Evolutionary conservation across 306 rosid species (phyloP), one percentile per base, ranked within the genome.

Genomic region (Ziziphus jujuba): DNA sequence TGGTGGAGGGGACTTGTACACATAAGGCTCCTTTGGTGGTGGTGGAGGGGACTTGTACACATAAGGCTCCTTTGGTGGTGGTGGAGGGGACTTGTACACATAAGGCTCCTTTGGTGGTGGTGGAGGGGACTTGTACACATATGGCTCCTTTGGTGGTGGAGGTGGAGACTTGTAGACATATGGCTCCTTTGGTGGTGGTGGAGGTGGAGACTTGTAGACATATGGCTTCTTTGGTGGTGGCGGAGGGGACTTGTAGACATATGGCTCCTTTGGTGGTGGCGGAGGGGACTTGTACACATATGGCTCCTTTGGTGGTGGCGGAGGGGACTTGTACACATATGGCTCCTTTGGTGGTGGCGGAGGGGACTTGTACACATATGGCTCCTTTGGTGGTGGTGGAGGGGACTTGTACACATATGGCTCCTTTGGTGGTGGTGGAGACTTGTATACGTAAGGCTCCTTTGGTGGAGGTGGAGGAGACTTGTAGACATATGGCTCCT

Each of bases 391-490:
- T 1, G 55, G 22, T 0, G 82, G 85, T 0, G 79, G n/a, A 0
- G 81, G 80, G 0, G 85, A 57, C 1, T 74, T 61, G 25, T 77
- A 60, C 12, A 60, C 62, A 5, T 73, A 74, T 0, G 79, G 74
- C 33, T 28, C 33, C 33, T 28, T 28, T 28, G 33, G 33, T 28
- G 33, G 33, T 1, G 33, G 33, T 28, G 33, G 33, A 28, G 33
- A 28, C 33, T 28, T 28, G 33, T 28, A 28, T 2, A 28, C 15
- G 12, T 62, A 62, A 0, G 73, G 72, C 0, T 76, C 56, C 5
- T 71, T 71, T 8, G 80, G 84, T 1, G 91, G 91, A 0, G 91
- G 89, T 20, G 92, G 85, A n/a, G n/a, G n/a, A n/a, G n/a, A 77
- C 34, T 84, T 67, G 64, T 84, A 72, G 31, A 59, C 31, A 19